A percentile compares a stretch with the other conserved stretches of the same genome.
phyloP scores from a whole-genome alignment of 1,139 yeast genomes.

The Zygosaccharomyces sapae region DNA sequence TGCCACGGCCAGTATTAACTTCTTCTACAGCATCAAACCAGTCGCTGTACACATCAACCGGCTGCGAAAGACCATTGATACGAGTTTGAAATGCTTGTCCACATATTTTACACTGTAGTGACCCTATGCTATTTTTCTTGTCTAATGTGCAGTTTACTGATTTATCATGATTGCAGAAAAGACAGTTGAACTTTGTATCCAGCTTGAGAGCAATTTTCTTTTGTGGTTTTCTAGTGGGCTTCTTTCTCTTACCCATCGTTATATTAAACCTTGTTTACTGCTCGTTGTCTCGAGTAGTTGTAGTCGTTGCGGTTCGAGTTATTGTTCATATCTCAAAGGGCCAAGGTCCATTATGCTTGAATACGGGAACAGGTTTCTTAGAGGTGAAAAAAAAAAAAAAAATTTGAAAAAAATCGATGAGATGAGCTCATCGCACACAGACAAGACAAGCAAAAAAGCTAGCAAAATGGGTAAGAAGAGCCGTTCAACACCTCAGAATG shows the following conservation, averaged over 20 bases:
- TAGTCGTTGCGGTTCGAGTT: too few relatives aligned
- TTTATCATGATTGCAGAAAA: slow-evolving; percentile 93
- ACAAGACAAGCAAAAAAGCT: neutral
- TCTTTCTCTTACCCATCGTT: slow-evolving; percentile 80
- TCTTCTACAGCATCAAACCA: slow-evolving; percentile 99
- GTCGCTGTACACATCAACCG: slow-evolving; percentile 92
- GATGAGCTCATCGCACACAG: slow-evolving; percentile 21
- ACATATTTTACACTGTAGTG: slow-evolving; percentile 84
- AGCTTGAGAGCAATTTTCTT: slow-evolving; percentile 75
- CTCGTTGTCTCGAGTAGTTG: too few relatives aligned
- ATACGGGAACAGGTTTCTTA: slow-evolving; percentile 1
- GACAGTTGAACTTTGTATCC: slow-evolving; percentile 83
- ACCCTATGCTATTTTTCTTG: slow-evolving; percentile 81
- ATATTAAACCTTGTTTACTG: too few relatives aligned
- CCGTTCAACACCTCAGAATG: slow-evolving; percentile 20
- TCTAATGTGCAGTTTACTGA: slow-evolving; percentile 86
- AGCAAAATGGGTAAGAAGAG: slow-evolving; percentile 21
- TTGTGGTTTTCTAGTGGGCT: slow-evolving; percentile 77
- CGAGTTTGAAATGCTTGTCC: slow-evolving; percentile 92
- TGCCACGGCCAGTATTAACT: slow-evolving; percentile 64
- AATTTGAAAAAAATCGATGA: slow-evolving; percentile 14
- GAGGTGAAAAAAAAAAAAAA: slow-evolving; percentile 8
- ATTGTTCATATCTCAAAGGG: slow-evolving; percentile 1
- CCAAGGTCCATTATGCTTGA: slow-evolving; percentile 2
- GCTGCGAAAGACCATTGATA: slow-evolving; percentile 59